Percentiles rank a stretch among this genome's conserved stretches.
phyloP scores from a whole-genome alignment of 805 yeast species.

The Ogataea paraovalis region DNA sequence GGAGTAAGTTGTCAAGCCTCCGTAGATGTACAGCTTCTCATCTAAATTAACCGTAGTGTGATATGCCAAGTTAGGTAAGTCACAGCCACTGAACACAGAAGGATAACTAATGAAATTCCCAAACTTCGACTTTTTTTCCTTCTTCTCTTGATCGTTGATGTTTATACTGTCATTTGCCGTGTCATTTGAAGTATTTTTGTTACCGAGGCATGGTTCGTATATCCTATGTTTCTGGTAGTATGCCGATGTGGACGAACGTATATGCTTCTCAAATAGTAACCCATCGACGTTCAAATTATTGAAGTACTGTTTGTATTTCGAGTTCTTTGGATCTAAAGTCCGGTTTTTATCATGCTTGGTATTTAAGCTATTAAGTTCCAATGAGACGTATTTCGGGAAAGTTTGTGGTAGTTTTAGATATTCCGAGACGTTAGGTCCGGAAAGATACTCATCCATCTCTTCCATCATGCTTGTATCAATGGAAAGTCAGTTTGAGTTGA shows the following conservation, averaged over 20 bases:
- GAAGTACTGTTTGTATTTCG: conserved; percentile 23
- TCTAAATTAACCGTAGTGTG: conserved; percentile 40
- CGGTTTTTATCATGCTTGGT: neutral
- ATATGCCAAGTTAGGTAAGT: conserved; percentile 40
- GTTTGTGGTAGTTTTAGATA: conserved; percentile 16
- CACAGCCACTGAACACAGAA: conserved; percentile 34
- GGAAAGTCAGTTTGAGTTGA: neutral
- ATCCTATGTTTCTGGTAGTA: conserved; percentile 22
- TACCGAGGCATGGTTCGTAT: conserved; percentile 8
- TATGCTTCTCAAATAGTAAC: conserved; percentile 16
- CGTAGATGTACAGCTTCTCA: conserved; percentile 37
- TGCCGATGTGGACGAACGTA: conserved; percentile 17
- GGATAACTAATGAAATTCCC: conserved; percentile 30
- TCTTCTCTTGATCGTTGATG: neutral
- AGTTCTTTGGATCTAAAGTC: neutral
- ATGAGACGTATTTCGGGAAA: conserved; percentile 15
- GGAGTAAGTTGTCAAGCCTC: conserved; percentile 37
- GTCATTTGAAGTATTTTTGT: neutral
- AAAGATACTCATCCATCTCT: conserved; percentile 21
- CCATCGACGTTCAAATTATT: conserved; percentile 24
- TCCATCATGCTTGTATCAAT: neutral
- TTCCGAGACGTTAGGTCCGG: conserved; percentile 18
- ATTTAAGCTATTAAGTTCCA: conserved; percentile 1
- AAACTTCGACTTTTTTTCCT: conserved; percentile 4
- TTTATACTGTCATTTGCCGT: neutral